Evolutionary conservation across 345 rosid species (phyloP), one percentile per base, ranked within the genome.

Genomic region (Stellera chamaejasme): DNA sequence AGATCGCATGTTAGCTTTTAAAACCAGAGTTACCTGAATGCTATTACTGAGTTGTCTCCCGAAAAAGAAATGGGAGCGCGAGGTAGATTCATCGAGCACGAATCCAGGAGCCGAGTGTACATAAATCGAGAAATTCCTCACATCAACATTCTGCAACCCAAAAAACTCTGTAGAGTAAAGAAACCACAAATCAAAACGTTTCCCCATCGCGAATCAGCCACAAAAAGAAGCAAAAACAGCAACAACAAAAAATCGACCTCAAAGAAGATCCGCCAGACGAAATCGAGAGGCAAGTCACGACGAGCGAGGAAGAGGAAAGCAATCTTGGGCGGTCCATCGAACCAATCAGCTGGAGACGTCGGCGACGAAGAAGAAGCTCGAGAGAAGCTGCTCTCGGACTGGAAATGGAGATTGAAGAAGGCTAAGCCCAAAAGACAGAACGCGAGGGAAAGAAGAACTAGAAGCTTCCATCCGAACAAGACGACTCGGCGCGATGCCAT

Each of bases 61-160:
- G 49, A 74, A 72, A 50, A 82, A 79, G 72, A 76, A 74, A 44
- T 39, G 75, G 7, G 84, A 79, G 68, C 77, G 71, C 16, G 88
- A 67, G 7, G 84, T 74, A 9, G 74, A 58, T 60, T 72, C 73
- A 52, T 79, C 76, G 61, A 82, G 73, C 59, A 67, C 70, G 55
- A 79, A 74, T 10, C 80, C 82, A 15, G 88, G 88, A 60, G 58
- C 69, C 26, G 88, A 74, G 61, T 82, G 88, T 23, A 82, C 27
- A 60, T 58, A 68, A 42, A 82, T 67, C 27, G 84, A 79, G 68
- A 76, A 77, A 27, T 68, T 74, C 12, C 48, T 68, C 64, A 36
- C 70, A 44, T 72, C 75, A 36, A 63, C 84, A 52, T 57, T 70
- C 88, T 82, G 75, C 62, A 60, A 52, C 39, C 39, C 39, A 32